These are phyloP conservation scores for Aspergillus quadricinctus DNA, from an alignment of 2,329 filamentous ascomycete genomes.

Conservation along the genomic window DNA sequence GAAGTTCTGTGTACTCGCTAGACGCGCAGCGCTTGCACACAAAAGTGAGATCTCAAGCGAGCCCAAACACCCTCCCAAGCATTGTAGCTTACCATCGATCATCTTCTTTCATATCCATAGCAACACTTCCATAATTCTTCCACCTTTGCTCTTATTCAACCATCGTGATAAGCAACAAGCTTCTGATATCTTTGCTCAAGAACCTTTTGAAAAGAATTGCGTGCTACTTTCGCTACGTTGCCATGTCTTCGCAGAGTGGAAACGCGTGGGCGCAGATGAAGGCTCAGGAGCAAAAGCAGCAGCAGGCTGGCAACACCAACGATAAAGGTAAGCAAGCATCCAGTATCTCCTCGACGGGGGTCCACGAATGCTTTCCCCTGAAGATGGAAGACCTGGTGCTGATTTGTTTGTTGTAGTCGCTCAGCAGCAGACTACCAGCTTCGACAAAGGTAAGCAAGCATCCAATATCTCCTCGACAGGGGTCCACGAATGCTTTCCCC, in stretches of 20 bases:
- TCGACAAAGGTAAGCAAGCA: conserved; percentile 7
- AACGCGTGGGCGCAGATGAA: conserved; percentile 26
- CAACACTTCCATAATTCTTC: background rate
- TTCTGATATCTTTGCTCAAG: background rate
- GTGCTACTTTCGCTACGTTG: background rate
- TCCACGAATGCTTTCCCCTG: no score
- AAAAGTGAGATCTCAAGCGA: background rate
- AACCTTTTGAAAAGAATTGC: background rate
- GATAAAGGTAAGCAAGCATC: conserved; percentile 5
- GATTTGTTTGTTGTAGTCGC: background rate
- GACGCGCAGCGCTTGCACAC: background rate
- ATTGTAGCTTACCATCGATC: background rate
- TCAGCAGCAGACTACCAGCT: background rate
- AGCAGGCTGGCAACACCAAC: background rate
- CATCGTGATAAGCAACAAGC: background rate
- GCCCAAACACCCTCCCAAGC: background rate
- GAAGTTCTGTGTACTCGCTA: background rate
- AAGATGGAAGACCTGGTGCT: background rate
- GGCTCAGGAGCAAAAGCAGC: conserved; percentile 10
- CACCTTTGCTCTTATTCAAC: background rate
- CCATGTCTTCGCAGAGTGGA: conserved; percentile 15
- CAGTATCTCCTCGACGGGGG: background rate
- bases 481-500: background rate
- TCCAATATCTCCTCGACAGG: background rate
- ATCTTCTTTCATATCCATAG: background rate